Percentiles rank a stretch among this genome's conserved stretches.
These are phyloP conservation scores for Fomitiporia mediterranea DNA, from an alignment of 1,284 basidiomycete genomes.

Conservation along the genomic window DNA sequence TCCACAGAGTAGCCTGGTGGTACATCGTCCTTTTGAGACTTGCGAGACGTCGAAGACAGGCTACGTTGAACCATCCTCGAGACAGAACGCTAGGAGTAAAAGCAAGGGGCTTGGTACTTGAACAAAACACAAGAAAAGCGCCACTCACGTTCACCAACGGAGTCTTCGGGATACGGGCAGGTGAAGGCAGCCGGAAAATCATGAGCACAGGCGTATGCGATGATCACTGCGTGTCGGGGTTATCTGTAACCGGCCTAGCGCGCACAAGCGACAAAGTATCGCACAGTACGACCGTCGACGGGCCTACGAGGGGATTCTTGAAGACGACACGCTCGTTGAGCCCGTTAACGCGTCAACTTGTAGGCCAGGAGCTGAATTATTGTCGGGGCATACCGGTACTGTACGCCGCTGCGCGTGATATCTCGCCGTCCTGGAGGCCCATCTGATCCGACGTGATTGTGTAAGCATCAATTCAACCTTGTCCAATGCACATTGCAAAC, in stretches of 20 bases:
- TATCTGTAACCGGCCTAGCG: not conserved
- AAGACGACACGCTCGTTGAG: not conserved
- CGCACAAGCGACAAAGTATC: not conserved
- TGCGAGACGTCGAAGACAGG: conserved; percentile 10
- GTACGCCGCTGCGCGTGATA: not conserved
- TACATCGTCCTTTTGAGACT: conserved; percentile 27
- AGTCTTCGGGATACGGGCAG: not conserved
- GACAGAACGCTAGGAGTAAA: not conserved
- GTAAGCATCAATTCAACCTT: not conserved
- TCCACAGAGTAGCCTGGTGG: conserved; percentile 43
- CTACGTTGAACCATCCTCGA: conserved; percentile 12
- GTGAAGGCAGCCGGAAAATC: conserved; percentile 8
- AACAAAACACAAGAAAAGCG: not conserved
- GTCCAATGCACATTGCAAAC: too few relatives aligned
- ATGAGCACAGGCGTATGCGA: not conserved
- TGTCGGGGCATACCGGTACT: not conserved
- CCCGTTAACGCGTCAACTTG: not conserved
- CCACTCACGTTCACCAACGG: conserved; percentile 6
- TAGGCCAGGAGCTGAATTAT: not conserved
- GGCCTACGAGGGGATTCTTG: not conserved
- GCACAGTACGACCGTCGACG: not conserved
- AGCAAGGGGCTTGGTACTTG: not conserved
- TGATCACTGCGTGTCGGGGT: not conserved
- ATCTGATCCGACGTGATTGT: not conserved
- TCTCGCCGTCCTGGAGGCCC: not conserved